Conservation (phyloP, 164 flowering plant genomes). For the Vitis vinifera region ASM3070453v1 NC_081813.1:529001-529500, state of each 20-base stretch:
- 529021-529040: slow-evolving; percentile 59
- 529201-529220: slow-evolving; percentile 20
- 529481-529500: slow-evolving; percentile 39
- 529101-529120: slow-evolving; percentile 84
- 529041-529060: slow-evolving; percentile 55
- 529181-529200: slow-evolving; percentile 34
- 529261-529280: not conserved
- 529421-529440: slow-evolving; percentile 55
- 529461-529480: slow-evolving; percentile 73
- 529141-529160: not conserved
- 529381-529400: slow-evolving; percentile 91
- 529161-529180: slow-evolving; percentile 14
- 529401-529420: slow-evolving; percentile 41
- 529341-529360: slow-evolving; percentile 79
- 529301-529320: slow-evolving; percentile 24
- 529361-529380: slow-evolving; percentile 90
- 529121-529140: slow-evolving; percentile 63
- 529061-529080: slow-evolving; percentile 36
- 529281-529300: not conserved
- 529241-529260: slow-evolving; percentile 32
- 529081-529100: slow-evolving; percentile 53
- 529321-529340: slow-evolving; percentile 35
- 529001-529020: slow-evolving; percentile 87
- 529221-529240: slow-evolving; percentile 20
- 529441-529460: slow-evolving; percentile 62